Percentiles rank a stretch among this genome's conserved stretches.
These are phyloP conservation scores for Fusarium falciforme DNA, from an alignment of 2,329 filamentous ascomycete species.

Conservation along the genomic window DNA sequence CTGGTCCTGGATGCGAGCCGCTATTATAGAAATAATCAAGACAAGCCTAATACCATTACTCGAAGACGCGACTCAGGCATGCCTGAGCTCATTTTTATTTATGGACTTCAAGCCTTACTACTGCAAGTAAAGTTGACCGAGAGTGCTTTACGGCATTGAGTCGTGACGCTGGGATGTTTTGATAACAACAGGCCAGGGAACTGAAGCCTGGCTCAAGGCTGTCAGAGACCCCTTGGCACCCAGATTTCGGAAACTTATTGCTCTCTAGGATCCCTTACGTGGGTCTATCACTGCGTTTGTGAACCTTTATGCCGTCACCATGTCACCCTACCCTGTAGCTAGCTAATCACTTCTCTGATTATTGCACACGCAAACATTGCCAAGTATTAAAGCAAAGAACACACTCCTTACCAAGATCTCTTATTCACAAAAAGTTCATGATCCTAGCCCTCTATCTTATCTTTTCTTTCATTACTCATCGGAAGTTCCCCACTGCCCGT, in stretches of 20 bases:
- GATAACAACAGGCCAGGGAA: too few relatives aligned
- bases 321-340: neutral
- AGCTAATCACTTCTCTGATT: neutral
- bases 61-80: neutral
- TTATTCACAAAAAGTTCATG: neutral
- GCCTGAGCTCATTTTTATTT: too few relatives aligned
- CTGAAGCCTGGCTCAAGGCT: neutral
- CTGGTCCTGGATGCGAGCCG: neutral
- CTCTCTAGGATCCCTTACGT: neutral
- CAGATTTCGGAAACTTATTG: neutral
- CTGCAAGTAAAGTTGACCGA: neutral
- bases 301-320: neutral
- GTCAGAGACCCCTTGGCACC: neutral
- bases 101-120: too few relatives aligned
- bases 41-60: neutral
- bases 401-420: neutral
- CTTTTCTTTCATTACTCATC: neutral
- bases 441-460: neutral
- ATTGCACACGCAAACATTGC: neutral
- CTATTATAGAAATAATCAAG: neutral
- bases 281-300: neutral
- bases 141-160: neutral
- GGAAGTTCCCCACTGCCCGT: neutral
- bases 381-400: neutral
- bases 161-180: neutral